Evolutionary conservation across 108 stramenopile genomes (phyloP), one percentile per base, ranked within the genome.

Genomic region (Cyclotella sp.): DNA sequence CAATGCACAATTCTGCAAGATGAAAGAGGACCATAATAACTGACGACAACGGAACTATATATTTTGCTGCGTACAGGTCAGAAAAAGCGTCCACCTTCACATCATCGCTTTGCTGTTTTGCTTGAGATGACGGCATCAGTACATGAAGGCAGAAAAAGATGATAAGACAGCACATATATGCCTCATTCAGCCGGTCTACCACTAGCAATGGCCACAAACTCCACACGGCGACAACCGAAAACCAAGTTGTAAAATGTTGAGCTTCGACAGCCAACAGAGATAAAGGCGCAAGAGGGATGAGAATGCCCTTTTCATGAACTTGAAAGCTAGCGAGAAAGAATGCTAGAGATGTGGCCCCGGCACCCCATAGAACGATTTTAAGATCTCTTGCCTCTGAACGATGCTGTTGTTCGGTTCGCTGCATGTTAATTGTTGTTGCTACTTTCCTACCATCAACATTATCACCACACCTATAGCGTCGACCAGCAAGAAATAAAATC

Each of bases 301-400:
- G 85, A 44, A 97, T 90, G 13, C 92, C 91, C 79, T 98, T 98
- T 79, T 98, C 97, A 74, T 98, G 97, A 49, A 98, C 97, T 82
- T 97, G 97, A 83, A 93, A 96, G 27, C 93, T 94, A 15, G 93
- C 96, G 64, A 98, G 83, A 72, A 98, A 98, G 80, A 98, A 97
- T 49, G 95, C 86, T 44, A 98, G 85, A 12, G 93, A 83, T 51
- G 89, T 82, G 26, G 83, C 85, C 27, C 83, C 79, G 15, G 71
- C 73, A 34, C 91, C 91, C 78, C 85, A 82, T 9, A 92, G 61
- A 9, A 89, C 29, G 8, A 77, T 57, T 47, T 59, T 75, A 72
- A 91, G 74, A 26, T 89, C 64, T 58, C 12, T 24, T 21, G 54
- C 51, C 44, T 39, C 53, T 52, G 42, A 81, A 76, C n/a, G 49